phyloP scores from a whole-genome alignment of 2,329 filamentous ascomycete genomes.

The Penicillium sclerotiorum region DNA sequence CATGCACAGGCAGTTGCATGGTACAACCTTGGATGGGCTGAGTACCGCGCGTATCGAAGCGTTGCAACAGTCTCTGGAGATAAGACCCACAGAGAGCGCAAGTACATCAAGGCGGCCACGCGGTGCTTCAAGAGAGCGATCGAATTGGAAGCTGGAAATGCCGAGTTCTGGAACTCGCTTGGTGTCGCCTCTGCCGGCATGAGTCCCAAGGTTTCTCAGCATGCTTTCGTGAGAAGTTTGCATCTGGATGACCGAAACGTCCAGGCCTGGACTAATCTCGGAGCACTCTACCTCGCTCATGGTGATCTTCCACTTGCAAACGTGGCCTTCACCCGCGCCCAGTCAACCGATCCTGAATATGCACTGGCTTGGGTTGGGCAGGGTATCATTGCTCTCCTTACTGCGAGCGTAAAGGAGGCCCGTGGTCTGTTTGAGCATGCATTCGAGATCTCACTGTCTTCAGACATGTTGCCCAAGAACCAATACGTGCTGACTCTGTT shows the following conservation, averaged over 20 bases:
- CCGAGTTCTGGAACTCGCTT: slow-evolving; percentile 96
- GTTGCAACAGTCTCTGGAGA: slow-evolving; percentile 48
- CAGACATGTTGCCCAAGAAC: slow-evolving; percentile 70
- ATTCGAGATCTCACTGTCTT: slow-evolving; percentile 85
- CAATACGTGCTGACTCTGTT: slow-evolving; percentile 83
- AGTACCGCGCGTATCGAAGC: slow-evolving; percentile 76
- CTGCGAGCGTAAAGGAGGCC: slow-evolving; percentile 74
- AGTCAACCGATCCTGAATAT: slow-evolving; percentile 93
- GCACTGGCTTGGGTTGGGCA: slow-evolving; percentile 93
- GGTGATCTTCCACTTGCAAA: slow-evolving; percentile 86
- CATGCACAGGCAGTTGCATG: slow-evolving; percentile 94
- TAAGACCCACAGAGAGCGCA: slow-evolving; percentile 58
- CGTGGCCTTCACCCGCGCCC: slow-evolving; percentile 83
- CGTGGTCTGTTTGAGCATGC: slow-evolving; percentile 87
- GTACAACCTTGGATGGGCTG: slow-evolving; percentile 96
- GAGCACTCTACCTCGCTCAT: slow-evolving; percentile 80
- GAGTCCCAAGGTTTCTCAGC: slow-evolving; percentile 86
- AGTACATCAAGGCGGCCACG: slow-evolving; percentile 77
- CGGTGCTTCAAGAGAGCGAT: slow-evolving; percentile 94
- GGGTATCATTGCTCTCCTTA: slow-evolving; percentile 75
- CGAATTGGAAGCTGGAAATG: slow-evolving; percentile 88
- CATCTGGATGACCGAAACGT: slow-evolving; percentile 87
- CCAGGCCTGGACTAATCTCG: slow-evolving; percentile 87
- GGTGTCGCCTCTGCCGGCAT: slow-evolving; percentile 86
- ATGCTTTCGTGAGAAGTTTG: slow-evolving; percentile 89